These are phyloP conservation scores for Cordyceps pruinosa DNA, from an alignment of 2,329 filamentous ascomycete genomes.

Conservation along the genomic window DNA sequence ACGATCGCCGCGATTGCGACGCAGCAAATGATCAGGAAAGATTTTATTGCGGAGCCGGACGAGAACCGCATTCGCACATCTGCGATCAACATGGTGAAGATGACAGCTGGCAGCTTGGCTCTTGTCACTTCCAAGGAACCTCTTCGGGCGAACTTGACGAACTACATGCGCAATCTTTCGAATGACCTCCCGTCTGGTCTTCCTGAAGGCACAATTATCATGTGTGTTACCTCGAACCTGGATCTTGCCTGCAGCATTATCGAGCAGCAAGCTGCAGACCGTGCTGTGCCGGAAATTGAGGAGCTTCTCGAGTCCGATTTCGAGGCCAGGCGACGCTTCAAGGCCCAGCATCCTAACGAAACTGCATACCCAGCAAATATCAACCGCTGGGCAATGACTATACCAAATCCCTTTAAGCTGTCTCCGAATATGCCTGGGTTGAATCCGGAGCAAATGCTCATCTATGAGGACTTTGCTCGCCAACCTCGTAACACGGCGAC, in stretches of 20 bases:
- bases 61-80: slow-evolving; percentile 79
- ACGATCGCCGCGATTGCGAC: slow-evolving; percentile 97
- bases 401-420: slow-evolving; percentile 88
- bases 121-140: slow-evolving; percentile 98
- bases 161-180: slow-evolving; percentile 76
- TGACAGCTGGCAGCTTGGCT: slow-evolving; percentile 86
- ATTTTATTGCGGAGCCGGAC: slow-evolving; percentile 89
- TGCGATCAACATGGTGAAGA: slow-evolving; percentile 90
- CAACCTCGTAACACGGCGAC: slow-evolving; percentile 62
- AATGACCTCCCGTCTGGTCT: slow-evolving; percentile 69
- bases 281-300: slow-evolving; percentile 89
- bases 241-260: slow-evolving; percentile 90
- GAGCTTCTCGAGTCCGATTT: slow-evolving; percentile 81
- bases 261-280: slow-evolving; percentile 90
- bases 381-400: slow-evolving; percentile 87
- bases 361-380: slow-evolving; percentile 76
- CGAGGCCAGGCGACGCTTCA: slow-evolving; percentile 69
- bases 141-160: slow-evolving; percentile 90
- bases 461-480: slow-evolving; percentile 93
- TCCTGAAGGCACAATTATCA: slow-evolving; percentile 89
- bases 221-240: slow-evolving; percentile 98
- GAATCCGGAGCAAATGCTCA: slow-evolving; percentile 86
- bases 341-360: slow-evolving; percentile 68
- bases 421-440: slow-evolving; percentile 62
- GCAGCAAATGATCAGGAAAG: slow-evolving; percentile 89